Conservation (phyloP, 441 rosid species). For the Corymbia calophylla region DNA sequence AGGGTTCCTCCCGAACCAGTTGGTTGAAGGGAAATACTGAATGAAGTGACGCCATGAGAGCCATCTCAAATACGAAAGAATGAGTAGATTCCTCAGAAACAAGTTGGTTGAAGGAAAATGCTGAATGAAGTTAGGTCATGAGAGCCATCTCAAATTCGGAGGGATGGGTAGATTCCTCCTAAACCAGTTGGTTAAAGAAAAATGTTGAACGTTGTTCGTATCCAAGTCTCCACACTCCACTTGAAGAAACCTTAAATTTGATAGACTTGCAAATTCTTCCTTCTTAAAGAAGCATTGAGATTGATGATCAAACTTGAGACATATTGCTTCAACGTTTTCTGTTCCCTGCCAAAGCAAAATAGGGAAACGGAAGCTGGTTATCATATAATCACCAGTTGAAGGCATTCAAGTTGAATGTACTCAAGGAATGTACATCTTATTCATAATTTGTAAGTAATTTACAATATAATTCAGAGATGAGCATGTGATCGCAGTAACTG, state of each 20-base stretch:
- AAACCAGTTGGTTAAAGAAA: not conserved
- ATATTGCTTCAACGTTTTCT: not conserved
- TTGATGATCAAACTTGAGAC: not conserved
- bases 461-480: not conserved
- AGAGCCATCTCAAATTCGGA: not conserved
- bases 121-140: not conserved
- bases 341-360: not conserved
- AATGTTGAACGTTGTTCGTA: not conserved
- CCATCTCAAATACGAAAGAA: too few relatives aligned
- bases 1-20: too few relatives aligned
- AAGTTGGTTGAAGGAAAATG: too few relatives aligned
- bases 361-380: not conserved
- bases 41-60: too few relatives aligned
- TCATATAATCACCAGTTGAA: not conserved
- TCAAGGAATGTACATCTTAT: not conserved
- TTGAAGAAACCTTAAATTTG: not conserved
- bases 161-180: not conserved
- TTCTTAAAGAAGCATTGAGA: not conserved
- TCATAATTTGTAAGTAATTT: not conserved
- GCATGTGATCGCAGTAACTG: not conserved
- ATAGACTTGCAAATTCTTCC: not conserved
- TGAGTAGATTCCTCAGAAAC: too few relatives aligned
- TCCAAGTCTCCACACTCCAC: not conserved
- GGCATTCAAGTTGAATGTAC: not conserved
- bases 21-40: too few relatives aligned